Evolutionary conservation across 176 grass and related monocot species (phyloP).

Genomic region (Musa acuminata): DNA sequence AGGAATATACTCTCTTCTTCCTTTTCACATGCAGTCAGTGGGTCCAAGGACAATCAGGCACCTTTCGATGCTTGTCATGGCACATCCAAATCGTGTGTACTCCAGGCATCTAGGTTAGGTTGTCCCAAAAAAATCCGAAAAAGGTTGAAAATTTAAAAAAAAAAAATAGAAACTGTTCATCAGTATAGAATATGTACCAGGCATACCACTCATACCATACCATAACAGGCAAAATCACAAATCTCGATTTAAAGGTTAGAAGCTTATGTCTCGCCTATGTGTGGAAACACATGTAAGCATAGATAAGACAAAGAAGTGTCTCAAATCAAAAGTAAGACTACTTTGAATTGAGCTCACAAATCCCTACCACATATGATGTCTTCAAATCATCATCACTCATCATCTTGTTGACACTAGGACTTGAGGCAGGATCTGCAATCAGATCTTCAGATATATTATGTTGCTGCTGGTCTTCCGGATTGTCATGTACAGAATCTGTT

Average conservation of each 20-base stretch:
- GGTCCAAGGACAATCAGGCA: too few relatives aligned
- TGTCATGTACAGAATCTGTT: constrained; percentile 52
- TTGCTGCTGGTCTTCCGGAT: constrained; percentile 53
- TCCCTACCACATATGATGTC: constrained; percentile 41
- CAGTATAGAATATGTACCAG: too few relatives aligned
- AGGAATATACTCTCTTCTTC: too few relatives aligned
- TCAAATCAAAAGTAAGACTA: not conserved
- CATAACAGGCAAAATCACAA: too few relatives aligned
- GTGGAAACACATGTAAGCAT: not conserved
- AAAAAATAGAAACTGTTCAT: too few relatives aligned
- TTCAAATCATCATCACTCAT: constrained; percentile 68
- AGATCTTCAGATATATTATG: constrained; percentile 48
- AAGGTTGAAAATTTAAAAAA: too few relatives aligned
- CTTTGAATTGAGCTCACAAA: not conserved
- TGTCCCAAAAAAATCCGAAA: too few relatives aligned
- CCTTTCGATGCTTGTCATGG: too few relatives aligned
- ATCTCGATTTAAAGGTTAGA: not conserved
- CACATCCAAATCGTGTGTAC: too few relatives aligned
- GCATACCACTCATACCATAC: too few relatives aligned
- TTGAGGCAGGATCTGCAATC: constrained; percentile 34
- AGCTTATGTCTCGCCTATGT: not conserved
- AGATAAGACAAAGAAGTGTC: not conserved
- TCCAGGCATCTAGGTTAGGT: too few relatives aligned
- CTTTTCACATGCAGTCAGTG: too few relatives aligned
- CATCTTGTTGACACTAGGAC: constrained; percentile 52